These are phyloP conservation scores for Yamadazyma sp. DNA, from an alignment of 805 yeast genomes.

Conservation along the genomic window DNA sequence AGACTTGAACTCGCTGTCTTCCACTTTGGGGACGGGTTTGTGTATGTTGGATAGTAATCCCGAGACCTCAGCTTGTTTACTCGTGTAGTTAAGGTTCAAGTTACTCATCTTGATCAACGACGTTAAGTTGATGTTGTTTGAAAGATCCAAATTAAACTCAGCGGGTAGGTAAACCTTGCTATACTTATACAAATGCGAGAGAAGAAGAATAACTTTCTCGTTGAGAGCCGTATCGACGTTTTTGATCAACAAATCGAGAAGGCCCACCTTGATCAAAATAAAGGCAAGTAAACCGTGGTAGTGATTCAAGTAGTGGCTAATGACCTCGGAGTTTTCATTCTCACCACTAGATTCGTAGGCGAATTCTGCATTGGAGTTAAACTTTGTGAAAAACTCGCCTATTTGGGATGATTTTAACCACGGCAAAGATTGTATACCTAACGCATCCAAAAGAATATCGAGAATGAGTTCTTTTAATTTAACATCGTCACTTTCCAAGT, in stretches of 20 bases:
- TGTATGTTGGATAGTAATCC: background rate
- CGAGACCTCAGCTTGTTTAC: background rate
- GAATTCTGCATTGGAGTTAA: slow-evolving; percentile 7
- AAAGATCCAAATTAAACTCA: slow-evolving; percentile 14
- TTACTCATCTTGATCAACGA: slow-evolving; percentile 15
- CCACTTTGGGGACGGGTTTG: slow-evolving; percentile 27
- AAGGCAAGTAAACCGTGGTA: slow-evolving; percentile 61
- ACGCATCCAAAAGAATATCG: slow-evolving; percentile 68
- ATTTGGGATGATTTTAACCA: slow-evolving; percentile 40
- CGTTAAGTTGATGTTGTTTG: slow-evolving; percentile 11
- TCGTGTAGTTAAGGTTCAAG: slow-evolving; percentile 8
- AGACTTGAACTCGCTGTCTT: slow-evolving; percentile 66
- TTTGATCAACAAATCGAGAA: slow-evolving; percentile 48
- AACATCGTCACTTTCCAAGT: slow-evolving; percentile 60
- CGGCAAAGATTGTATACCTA: slow-evolving; percentile 59
- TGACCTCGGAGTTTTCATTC: slow-evolving; percentile 4
- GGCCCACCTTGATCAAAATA: slow-evolving; percentile 50
- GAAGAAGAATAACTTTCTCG: slow-evolving; percentile 13
- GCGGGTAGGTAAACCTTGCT: slow-evolving; percentile 14
- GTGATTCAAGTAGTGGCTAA: slow-evolving; percentile 49
- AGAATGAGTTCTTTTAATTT: slow-evolving; percentile 60
- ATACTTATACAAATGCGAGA: slow-evolving; percentile 14
- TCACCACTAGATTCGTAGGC: background rate
- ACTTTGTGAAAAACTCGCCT: slow-evolving; percentile 20
- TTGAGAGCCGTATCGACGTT: slow-evolving; percentile 32